Base-by-base conservation (phyloP, 805 yeast genomes). In the Candida coquimbonensis region DNA sequence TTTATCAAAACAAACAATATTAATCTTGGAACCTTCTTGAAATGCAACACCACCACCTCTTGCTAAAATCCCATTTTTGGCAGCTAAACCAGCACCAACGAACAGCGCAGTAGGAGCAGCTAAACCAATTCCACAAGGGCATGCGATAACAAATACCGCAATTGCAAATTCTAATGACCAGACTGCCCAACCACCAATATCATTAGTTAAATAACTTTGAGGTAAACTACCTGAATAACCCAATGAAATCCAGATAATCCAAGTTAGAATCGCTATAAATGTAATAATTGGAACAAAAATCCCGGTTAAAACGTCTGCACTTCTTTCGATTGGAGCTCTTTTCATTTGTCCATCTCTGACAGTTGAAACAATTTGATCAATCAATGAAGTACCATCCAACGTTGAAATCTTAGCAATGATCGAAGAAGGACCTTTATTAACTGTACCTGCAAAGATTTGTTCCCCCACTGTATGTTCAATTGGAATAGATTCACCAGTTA, bases 91-190 rank as follows among this genome's bases (percentile, higher is more conserved):
- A 16, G 87, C 71, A 3, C 93, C 93, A 12, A 85, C 88, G 66
- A 81, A 83, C 36, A 85, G 60, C 0, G 93, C 91, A 2, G 91
- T 84, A 2, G 93, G 93, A 2, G 91, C 93, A 24, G 93, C 93
- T 21, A 85, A 67, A 2, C 91, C 93, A 53, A 85, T 77, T 2
- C 91, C 95, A 68, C 93, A 85, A 1, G 95, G 95, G 59, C 95
- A 85, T 0, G 91, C 91, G 42, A 85, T 78, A 2, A 85, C 91
- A 64, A 85, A 83, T 2, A 86, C 91, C 0, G 90, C 77, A 51
- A 85, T 81, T 1, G 89, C 78, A 63, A 85, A 85, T 53, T 83
- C 81, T 46, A 85, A 68, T 0, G 90, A 80, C 89, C 91, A 85
- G 12, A 83, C 75, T 0, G 75, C 67, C 88, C 90, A 83, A 1